phyloP scores from a whole-genome alignment of 1,139 yeast genomes.

The Zygoascus meyerae region DNA sequence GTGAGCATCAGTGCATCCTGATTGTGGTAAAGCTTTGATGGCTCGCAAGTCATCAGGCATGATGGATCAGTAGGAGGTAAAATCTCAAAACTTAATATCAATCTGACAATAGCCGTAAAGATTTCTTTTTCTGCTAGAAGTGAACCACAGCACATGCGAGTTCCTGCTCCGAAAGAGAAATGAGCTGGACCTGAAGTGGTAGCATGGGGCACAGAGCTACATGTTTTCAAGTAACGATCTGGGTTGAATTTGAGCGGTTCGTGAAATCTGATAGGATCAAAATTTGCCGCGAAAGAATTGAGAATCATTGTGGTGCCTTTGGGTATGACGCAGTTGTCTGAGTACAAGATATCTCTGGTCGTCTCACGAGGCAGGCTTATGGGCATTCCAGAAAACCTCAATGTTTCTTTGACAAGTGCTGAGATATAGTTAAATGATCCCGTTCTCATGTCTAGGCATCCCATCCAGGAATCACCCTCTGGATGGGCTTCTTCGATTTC shows the following conservation, averaged over 20 bases:
- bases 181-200: constrained; percentile 37
- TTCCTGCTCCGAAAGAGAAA: constrained; percentile 64
- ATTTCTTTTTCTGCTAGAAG: constrained; percentile 58
- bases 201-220: constrained; percentile 13
- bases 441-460: constrained; percentile 35
- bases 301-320: constrained; percentile 50
- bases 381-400: constrained; percentile 63
- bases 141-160: constrained; percentile 64
- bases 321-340: constrained; percentile 43
- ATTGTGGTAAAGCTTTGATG: constrained; percentile 19
- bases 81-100: constrained; percentile 39
- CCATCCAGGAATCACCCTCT: constrained; percentile 43
- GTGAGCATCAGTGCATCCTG: constrained; percentile 25
- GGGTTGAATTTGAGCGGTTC: constrained; percentile 53
- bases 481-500: constrained; percentile 36
- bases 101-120: constrained; percentile 43
- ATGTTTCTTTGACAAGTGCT: constrained; percentile 59
- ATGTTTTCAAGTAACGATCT: constrained; percentile 47
- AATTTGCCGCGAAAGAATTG: constrained; percentile 70
- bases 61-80: constrained; percentile 37
- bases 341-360: constrained; percentile 43
- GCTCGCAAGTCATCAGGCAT: constrained; percentile 22
- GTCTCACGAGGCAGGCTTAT: constrained; percentile 59
- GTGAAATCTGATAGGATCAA: constrained; percentile 44
- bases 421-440: constrained; percentile 42